Percentiles rank a stretch among this genome's conserved stretches.
phyloP scores from a whole-genome alignment of 106 monocot species.

The Dendrobium catenatum region DNA sequence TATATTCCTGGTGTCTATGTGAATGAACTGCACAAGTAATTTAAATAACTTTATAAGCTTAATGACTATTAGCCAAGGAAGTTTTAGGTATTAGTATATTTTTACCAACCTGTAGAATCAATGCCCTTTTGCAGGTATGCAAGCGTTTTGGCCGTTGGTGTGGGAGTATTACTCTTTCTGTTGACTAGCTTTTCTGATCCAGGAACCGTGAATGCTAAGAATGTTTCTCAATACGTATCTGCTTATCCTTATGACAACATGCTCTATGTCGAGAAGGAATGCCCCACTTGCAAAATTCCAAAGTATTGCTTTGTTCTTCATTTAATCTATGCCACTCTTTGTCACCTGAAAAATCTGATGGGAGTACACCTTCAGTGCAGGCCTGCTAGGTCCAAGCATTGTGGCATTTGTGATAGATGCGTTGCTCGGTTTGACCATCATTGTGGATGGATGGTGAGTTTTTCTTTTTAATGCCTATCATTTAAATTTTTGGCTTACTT shows the following conservation, averaged over 20 bases:
- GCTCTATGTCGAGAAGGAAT: constrained; percentile 67
- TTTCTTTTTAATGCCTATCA: background rate
- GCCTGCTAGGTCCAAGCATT: constrained; percentile 97
- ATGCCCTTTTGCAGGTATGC: constrained; percentile 49
- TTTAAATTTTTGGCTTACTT: background rate
- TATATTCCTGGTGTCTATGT: constrained; percentile 88
- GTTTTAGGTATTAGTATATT: background rate
- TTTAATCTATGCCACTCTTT: background rate
- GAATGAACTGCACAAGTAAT: constrained; percentile 64
- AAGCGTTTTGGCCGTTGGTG: constrained; percentile 56
- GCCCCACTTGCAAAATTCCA: constrained; percentile 84
- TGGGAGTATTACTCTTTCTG: constrained; percentile 66
- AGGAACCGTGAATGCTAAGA: constrained; percentile 73
- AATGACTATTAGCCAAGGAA: background rate
- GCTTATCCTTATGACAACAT: constrained; percentile 87
- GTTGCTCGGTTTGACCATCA: constrained; percentile 97
- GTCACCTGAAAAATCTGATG: constrained; percentile 9
- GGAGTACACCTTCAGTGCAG: constrained; percentile 37
- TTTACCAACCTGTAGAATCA: constrained; percentile 1
- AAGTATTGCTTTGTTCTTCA: constrained; percentile 27
- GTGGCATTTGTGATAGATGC: constrained; percentile 86
- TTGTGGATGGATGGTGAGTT: constrained; percentile 91
- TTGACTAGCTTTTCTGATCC: constrained; percentile 98
- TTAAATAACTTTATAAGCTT: background rate
- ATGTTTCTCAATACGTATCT: constrained; percentile 73